A percentile compares a stretch with the other conserved stretches of the same genome.
Conservation (phyloP, 2,329 filamentous ascomycete genomes). For the Didymella exigua region DNA sequence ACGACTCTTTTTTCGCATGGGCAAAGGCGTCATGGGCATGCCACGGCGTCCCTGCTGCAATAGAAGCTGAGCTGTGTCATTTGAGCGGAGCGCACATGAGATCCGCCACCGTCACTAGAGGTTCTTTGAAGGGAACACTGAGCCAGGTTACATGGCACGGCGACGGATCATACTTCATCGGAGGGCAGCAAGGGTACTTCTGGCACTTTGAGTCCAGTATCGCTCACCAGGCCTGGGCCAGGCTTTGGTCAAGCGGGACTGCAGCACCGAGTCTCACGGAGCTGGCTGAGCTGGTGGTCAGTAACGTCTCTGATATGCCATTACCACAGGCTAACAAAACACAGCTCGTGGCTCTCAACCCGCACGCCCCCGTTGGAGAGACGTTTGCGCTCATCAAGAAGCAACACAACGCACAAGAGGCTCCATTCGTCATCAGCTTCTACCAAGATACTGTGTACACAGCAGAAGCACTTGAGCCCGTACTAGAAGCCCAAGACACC, state of each 20-base stretch:
- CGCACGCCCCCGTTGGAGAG: constrained; percentile 27
- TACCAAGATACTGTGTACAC: constrained; percentile 19
- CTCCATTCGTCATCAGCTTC: constrained; percentile 28
- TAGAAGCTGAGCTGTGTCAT: constrained; percentile 10
- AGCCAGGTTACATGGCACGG: constrained; percentile 27
- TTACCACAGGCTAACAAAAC: constrained; percentile 11
- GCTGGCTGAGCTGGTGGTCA: constrained; percentile 28
- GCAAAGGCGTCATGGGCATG: constrained; percentile 25
- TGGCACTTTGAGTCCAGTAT: constrained; percentile 21
- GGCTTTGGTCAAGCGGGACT: constrained; percentile 21
- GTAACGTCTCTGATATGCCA: not conserved
- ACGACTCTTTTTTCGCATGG: constrained; percentile 34
- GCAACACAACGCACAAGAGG: constrained; percentile 13
- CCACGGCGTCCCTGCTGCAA: constrained; percentile 17
- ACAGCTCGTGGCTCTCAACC: constrained; percentile 31
- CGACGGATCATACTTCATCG: constrained; percentile 30
- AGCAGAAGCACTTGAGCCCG: constrained; percentile 9
- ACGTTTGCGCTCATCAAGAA: constrained; percentile 37
- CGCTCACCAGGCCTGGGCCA: constrained; percentile 22
- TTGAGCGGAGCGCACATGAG: constrained; percentile 12
- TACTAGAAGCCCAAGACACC: not conserved
- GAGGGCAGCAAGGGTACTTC: constrained; percentile 3
- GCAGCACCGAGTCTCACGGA: not conserved
- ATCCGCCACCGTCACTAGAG: constrained; percentile 9
- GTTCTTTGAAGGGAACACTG: constrained; percentile 18